Evolutionary conservation across 805 yeast genomes (phyloP).

Genomic region (Sugiyamaella marilandica): DNA sequence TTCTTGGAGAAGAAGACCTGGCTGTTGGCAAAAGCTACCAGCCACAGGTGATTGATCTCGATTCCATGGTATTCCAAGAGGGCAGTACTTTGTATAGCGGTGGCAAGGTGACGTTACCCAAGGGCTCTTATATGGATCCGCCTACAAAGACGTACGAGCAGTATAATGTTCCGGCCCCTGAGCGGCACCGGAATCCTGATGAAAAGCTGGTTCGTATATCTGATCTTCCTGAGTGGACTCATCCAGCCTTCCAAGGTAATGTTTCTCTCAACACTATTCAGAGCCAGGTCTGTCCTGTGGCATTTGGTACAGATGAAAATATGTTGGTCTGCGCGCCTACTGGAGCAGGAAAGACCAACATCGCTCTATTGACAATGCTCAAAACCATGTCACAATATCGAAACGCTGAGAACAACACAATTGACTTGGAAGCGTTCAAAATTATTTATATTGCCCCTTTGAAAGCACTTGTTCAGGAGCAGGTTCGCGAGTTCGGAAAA

Average conservation of each 20-base stretch:
- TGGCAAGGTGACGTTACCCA: constrained; percentile 68
- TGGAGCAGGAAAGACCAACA: constrained; percentile 98
- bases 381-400: constrained; percentile 53
- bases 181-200: constrained; percentile 30
- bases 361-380: constrained; percentile 81
- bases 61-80: constrained; percentile 60
- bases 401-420: constrained; percentile 41
- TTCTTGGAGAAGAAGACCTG: neutral
- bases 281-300: constrained; percentile 73
- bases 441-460: constrained; percentile 88
- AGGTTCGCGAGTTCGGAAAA: constrained; percentile 77
- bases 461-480: constrained; percentile 94
- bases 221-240: constrained; percentile 79
- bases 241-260: constrained; percentile 60
- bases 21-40: neutral
- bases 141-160: constrained; percentile 75
- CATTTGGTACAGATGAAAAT: constrained; percentile 66
- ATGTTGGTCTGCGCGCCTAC: constrained; percentile 93
- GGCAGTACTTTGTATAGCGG: constrained; percentile 66
- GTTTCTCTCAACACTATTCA: constrained; percentile 79
- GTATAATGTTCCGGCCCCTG: constrained; percentile 87
- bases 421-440: constrained; percentile 56
- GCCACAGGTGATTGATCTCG: constrained; percentile 58
- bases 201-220: constrained; percentile 51
- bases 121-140: constrained; percentile 69